These are phyloP conservation scores for Leccinum arenicola DNA, from an alignment of 768 basidiomycete species.

Conservation along the genomic window DNA sequence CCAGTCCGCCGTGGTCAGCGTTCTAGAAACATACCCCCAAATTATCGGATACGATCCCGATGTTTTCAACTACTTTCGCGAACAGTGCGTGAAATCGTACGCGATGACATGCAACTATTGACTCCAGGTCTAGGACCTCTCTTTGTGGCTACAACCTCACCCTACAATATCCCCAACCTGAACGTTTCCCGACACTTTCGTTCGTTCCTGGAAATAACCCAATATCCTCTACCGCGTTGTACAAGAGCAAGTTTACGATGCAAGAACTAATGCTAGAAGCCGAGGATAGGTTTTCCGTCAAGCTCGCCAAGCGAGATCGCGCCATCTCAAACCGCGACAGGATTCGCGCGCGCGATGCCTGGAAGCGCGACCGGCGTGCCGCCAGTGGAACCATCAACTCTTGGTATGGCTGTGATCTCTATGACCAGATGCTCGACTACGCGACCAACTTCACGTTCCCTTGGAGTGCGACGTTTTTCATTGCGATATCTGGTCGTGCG, in stretches of 20 bases:
- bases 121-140: conserved; percentile 40
- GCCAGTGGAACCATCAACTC: conserved; percentile 56
- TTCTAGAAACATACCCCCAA: conserved; percentile 73
- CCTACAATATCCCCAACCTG: conserved; percentile 65
- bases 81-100: conserved; percentile 49
- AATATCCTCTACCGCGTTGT: background rate
- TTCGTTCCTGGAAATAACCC: conserved; percentile 19
- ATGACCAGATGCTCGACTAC: conserved; percentile 68
- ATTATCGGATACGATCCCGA: conserved; percentile 68
- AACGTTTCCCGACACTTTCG: conserved; percentile 40
- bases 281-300: conserved; percentile 19
- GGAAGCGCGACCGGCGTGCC: conserved; percentile 47
- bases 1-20: conserved; percentile 53
- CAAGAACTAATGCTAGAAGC: conserved; percentile 21
- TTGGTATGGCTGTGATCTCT: conserved; percentile 66
- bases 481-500: background rate
- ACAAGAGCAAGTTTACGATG: conserved; percentile 18
- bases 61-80: conserved; percentile 64
- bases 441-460: conserved; percentile 71
- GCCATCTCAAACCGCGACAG: conserved; percentile 25
- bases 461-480: conserved; percentile 38
- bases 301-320: conserved; percentile 23
- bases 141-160: conserved; percentile 67
- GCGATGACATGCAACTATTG: background rate
- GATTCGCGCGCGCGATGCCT: conserved; percentile 22